Evolutionary conservation across 1,139 yeast genomes (phyloP).

Genomic region (Blastobotrys petasosporus): DNA sequence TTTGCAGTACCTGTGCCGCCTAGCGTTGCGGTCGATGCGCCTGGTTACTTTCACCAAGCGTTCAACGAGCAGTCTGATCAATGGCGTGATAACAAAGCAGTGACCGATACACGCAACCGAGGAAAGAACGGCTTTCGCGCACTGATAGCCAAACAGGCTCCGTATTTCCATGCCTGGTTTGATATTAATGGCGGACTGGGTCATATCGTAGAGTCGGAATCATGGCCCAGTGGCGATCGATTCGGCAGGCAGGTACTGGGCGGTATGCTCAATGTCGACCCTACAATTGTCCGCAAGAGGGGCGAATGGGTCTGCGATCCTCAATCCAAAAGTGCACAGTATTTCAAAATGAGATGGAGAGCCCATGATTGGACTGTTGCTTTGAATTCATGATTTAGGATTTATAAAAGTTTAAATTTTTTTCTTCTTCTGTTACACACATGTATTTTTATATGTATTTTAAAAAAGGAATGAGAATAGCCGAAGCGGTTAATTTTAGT

Average conservation of each 20-base stretch:
- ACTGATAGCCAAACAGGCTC: slow-evolving; percentile 43
- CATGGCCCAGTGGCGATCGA: slow-evolving; percentile 43
- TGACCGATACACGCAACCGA: slow-evolving; percentile 33
- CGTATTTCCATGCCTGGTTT: slow-evolving; percentile 48
- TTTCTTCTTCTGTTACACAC: background rate
- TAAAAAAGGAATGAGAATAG: background rate
- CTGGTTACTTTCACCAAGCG: slow-evolving; percentile 41
- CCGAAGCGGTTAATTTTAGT: background rate
- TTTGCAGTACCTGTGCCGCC: slow-evolving; percentile 41
- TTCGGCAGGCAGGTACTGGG: slow-evolving; percentile 44
- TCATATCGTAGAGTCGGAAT: slow-evolving; percentile 42
- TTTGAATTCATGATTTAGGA: background rate
- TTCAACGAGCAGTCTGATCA: slow-evolving; percentile 38
- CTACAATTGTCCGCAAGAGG: slow-evolving; percentile 29
- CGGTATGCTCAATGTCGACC: slow-evolving; percentile 39
- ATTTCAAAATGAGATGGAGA: slow-evolving; percentile 5
- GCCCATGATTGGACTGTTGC: slow-evolving; percentile 6
- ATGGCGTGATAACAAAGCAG: slow-evolving; percentile 37
- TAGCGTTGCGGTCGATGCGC: slow-evolving; percentile 29
- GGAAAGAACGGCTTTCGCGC: slow-evolving; percentile 35
- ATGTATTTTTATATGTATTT: background rate
- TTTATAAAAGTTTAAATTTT: background rate
- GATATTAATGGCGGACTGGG: slow-evolving; percentile 44
- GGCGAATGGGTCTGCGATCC: slow-evolving; percentile 28
- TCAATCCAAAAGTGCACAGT: background rate